Conservation (phyloP, 164 flowering plant genomes). For the Piper betle region DNA sequence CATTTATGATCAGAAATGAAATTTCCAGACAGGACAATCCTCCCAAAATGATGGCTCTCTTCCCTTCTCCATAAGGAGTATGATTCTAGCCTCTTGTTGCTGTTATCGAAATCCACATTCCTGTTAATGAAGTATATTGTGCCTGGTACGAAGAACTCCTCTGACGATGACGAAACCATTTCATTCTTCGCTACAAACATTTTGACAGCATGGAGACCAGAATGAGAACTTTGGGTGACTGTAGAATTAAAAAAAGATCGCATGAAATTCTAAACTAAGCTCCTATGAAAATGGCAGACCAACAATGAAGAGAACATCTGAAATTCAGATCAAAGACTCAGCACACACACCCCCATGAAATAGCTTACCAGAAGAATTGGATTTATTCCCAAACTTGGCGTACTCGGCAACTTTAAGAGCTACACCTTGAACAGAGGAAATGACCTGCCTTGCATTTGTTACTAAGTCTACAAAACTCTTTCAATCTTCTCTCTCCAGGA, state of each 20-base stretch:
- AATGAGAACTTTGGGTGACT: background rate
- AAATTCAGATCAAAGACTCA: background rate
- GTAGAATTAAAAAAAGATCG: background rate
- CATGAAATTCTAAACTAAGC: too few species aligned
- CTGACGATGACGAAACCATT: slow-evolving; percentile 6
- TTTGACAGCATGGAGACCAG: background rate
- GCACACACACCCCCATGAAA: background rate
- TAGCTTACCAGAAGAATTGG: slow-evolving; percentile 31
- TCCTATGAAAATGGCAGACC: too few species aligned
- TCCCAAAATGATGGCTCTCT: slow-evolving; percentile 63
- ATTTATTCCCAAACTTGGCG: slow-evolving; percentile 48
- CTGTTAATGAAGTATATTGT: slow-evolving; percentile 30
- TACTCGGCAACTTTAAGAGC: slow-evolving; percentile 70
- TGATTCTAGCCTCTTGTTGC: slow-evolving; percentile 22
- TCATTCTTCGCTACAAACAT: background rate
- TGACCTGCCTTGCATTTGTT: slow-evolving; percentile 87
- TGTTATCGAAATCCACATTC: slow-evolving; percentile 13
- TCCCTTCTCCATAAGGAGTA: slow-evolving; percentile 62
- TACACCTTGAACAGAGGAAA: slow-evolving; percentile 77
- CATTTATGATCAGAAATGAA: slow-evolving; percentile 76
- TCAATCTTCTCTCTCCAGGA: slow-evolving; percentile 76
- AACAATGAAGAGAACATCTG: too few species aligned
- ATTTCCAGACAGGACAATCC: slow-evolving; percentile 61
- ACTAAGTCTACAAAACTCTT: slow-evolving; percentile 52
- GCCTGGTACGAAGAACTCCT: slow-evolving; percentile 48